Conservation (phyloP, 495 filamentous ascomycete species). For the Penicillium ochrochloron region DNA sequence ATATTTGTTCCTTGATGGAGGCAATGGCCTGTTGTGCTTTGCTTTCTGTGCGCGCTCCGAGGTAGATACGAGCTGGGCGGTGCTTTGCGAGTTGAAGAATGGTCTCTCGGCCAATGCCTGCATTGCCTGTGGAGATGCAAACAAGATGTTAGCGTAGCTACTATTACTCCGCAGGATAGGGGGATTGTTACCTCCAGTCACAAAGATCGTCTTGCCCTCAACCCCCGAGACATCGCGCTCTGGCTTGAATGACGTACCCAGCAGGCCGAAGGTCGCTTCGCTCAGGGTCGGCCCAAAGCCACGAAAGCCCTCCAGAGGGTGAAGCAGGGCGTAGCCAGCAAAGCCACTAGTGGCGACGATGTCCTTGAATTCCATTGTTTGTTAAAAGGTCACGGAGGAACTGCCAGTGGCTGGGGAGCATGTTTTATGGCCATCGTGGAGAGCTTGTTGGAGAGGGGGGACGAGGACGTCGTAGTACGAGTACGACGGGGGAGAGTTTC, state of each 20-base stretch:
- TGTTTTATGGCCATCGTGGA: slow-evolving; percentile 4
- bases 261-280: slow-evolving; percentile 43
- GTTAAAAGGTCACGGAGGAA: neutral
- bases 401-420: neutral
- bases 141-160: neutral
- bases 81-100: slow-evolving; percentile 65
- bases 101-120: slow-evolving; percentile 69
- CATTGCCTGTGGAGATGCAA: slow-evolving; percentile 53
- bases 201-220: slow-evolving; percentile 60
- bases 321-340: slow-evolving; percentile 31
- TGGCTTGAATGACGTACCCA: slow-evolving; percentile 53
- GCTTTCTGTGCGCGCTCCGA: slow-evolving; percentile 60
- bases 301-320: slow-evolving; percentile 40
- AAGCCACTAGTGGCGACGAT: slow-evolving; percentile 24
- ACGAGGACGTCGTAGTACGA: neutral
- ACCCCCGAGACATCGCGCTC: slow-evolving; percentile 62
- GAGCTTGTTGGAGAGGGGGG: neutral
- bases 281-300: slow-evolving; percentile 47
- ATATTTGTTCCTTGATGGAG: slow-evolving; percentile 50
- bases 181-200: slow-evolving; percentile 60
- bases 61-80: slow-evolving; percentile 62
- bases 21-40: slow-evolving; percentile 57
- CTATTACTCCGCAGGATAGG: neutral
- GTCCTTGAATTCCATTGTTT: slow-evolving; percentile 28
- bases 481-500: neutral